A percentile compares a stretch with the other conserved stretches of the same genome.
Evolutionary conservation across 2,329 filamentous ascomycete species (phyloP).

Genomic region (Fusarium tanahbumbuense): DNA sequence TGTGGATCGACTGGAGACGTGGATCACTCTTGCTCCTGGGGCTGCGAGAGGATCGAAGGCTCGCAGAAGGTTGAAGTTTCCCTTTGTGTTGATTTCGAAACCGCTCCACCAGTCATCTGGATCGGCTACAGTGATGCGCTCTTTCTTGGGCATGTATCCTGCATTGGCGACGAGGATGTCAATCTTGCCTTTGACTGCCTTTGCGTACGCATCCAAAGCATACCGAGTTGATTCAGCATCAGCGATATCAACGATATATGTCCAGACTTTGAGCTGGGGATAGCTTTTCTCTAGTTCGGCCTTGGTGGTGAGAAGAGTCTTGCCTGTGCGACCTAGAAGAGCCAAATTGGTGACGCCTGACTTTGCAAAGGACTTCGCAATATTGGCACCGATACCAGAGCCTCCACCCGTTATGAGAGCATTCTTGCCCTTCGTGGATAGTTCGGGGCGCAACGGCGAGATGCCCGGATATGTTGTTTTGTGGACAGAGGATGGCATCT

Average conservation of each 20-base stretch:
- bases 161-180: slow-evolving; percentile 54
- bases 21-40: slow-evolving; percentile 43
- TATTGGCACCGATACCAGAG: slow-evolving; percentile 71
- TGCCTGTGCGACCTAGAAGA: slow-evolving; percentile 55
- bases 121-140: slow-evolving; percentile 29
- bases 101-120: slow-evolving; percentile 43
- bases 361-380: slow-evolving; percentile 66
- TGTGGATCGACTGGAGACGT: slow-evolving; percentile 37
- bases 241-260: slow-evolving; percentile 50
- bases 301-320: slow-evolving; percentile 48
- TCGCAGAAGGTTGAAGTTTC: slow-evolving; percentile 48
- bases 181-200: slow-evolving; percentile 47
- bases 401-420: slow-evolving; percentile 74
- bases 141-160: slow-evolving; percentile 37
- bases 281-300: slow-evolving; percentile 57
- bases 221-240: slow-evolving; percentile 31
- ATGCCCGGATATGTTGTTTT: slow-evolving; percentile 49
- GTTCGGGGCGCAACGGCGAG: slow-evolving; percentile 49
- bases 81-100: slow-evolving; percentile 48
- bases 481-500: slow-evolving; percentile 35
- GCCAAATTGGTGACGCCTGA: slow-evolving; percentile 55
- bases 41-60: slow-evolving; percentile 45
- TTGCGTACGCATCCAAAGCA: slow-evolving; percentile 33
- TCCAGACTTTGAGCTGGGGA: slow-evolving; percentile 62
- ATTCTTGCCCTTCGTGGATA: slow-evolving; percentile 56